Evolutionary conservation across 768 basidiomycete species (phyloP).

Genomic region (Suillus cothurnatus): DNA sequence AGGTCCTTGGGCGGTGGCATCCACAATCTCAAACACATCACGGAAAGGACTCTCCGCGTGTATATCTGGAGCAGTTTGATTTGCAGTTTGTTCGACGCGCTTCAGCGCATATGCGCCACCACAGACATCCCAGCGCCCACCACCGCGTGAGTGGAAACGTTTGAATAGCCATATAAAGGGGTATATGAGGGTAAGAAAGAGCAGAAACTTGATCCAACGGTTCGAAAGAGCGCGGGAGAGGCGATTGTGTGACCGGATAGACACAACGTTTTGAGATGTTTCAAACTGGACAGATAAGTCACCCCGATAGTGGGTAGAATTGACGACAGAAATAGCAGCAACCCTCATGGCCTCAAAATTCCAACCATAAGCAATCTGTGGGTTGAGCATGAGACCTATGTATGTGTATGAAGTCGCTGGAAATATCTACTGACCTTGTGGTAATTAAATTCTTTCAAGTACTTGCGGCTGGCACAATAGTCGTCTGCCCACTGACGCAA

Average conservation of each 20-base stretch:
- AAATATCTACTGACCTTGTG: constrained; percentile 49
- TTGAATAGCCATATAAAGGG: constrained; percentile 84
- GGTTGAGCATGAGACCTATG: constrained; percentile 26
- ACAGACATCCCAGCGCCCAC: constrained; percentile 75
- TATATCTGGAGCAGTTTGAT: constrained; percentile 12
- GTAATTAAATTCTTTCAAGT: constrained; percentile 79
- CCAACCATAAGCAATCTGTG: constrained; percentile 62
- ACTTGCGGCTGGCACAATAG: constrained; percentile 70
- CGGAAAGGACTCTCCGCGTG: constrained; percentile 8
- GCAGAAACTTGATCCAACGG: constrained; percentile 69
- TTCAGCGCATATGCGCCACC: constrained; percentile 79
- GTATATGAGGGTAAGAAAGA: constrained; percentile 70
- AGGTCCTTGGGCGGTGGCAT: constrained; percentile 14
- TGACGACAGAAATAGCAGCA: constrained; percentile 40
- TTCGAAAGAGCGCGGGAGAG: constrained; percentile 71
- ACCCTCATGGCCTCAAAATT: constrained; percentile 42
- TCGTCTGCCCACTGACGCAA: constrained; percentile 82
- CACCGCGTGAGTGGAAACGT: constrained; percentile 65
- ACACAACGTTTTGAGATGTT: constrained; percentile 48
- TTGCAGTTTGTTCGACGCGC: constrained; percentile 30
- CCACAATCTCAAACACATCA: constrained; percentile 3
- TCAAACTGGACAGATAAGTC: constrained; percentile 50
- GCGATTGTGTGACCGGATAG: constrained; percentile 65
- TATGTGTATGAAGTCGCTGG: background rate
- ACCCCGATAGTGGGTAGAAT: constrained; percentile 42